Base-by-base conservation (phyloP, 2,329 filamentous ascomycete genomes). In the Pyricularia sp. region DNA sequence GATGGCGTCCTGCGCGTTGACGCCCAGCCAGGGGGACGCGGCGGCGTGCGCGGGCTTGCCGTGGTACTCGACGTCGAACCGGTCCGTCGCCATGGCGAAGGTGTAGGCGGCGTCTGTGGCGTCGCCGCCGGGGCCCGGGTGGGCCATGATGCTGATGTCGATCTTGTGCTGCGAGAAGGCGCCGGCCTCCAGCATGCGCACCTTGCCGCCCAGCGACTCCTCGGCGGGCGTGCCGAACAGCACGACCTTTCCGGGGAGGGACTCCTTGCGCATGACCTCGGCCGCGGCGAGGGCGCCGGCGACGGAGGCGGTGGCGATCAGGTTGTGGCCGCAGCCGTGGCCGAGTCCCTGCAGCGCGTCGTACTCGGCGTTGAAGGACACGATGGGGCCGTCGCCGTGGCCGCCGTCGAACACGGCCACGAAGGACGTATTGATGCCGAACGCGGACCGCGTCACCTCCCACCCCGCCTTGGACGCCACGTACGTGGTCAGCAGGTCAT, bases 171-270 rank as follows among this genome's bases (percentile, higher is more conserved):
- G 78, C 3, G 74, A 71, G 69, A 83, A 84, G 1, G 82, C 82
- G 11, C 81, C 81, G 14, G 79, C 79, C 20, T 81, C 68, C 25
- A 84, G 74, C 0, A 82, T 75, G n/a, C 77, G 81, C 68, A 84
- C 80, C 73, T 86, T 86, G 30, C 83, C 83, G 3, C 81, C 81
- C 1, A 23, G 4, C 71, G 81, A 81, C 75, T 86, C 84, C 72
- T 86, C 84, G 3, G 83, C 84, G 0, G 85, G 84, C 0, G 84
- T 86, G n/a, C 85, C 84, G 55, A 85, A 80, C 33, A 85, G 73
- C 11, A 81, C 76, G 33, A 84, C 74, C 67, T 79, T 81, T 6
- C 83, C 83, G 0, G 79, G 73, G 2, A 87, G 75, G 1, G 74
- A 71, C 58, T 80, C 76, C 12, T 77, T 73, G 26, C 76, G 78